Percentiles rank a stretch among this genome's conserved stretches.
Conservation (phyloP, 495 filamentous ascomycete genomes). For the Aspergillus diversus region DNA sequence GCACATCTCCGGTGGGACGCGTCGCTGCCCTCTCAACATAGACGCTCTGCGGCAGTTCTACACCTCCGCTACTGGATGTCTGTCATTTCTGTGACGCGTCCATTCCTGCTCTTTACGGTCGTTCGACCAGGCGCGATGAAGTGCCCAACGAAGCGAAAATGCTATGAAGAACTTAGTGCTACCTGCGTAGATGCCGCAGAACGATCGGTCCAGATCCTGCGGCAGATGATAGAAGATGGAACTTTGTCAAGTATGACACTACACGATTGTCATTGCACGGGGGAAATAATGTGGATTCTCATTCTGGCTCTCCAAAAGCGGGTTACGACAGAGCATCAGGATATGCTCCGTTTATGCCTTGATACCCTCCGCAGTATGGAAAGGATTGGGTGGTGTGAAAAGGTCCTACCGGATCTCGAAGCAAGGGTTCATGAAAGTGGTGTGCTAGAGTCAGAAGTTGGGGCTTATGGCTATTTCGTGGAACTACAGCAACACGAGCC, state of each 20-base stretch:
- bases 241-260: slow-evolving; percentile 2
- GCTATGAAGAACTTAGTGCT: background rate
- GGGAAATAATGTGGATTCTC: slow-evolving; percentile 3
- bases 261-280: background rate
- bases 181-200: slow-evolving; percentile 6
- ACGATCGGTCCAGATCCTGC: background rate
- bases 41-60: background rate
- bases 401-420: background rate
- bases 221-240: slow-evolving; percentile 1
- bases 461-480: background rate
- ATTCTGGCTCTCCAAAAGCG: slow-evolving; percentile 5
- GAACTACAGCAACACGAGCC: background rate
- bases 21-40: background rate
- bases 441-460: background rate
- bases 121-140: background rate
- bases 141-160: background rate
- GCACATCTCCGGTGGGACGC: background rate
- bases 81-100: background rate
- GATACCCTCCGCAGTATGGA: slow-evolving; percentile 1
- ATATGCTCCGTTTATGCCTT: slow-evolving; percentile 3
- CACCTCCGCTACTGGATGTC: background rate
- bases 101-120: slow-evolving; percentile 4
- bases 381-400: slow-evolving; percentile 2
- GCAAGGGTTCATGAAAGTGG: background rate
- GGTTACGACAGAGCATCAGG: background rate